phyloP scores from a whole-genome alignment of 169 alveolate genomes.

The Plasmodium adleri region DNA sequence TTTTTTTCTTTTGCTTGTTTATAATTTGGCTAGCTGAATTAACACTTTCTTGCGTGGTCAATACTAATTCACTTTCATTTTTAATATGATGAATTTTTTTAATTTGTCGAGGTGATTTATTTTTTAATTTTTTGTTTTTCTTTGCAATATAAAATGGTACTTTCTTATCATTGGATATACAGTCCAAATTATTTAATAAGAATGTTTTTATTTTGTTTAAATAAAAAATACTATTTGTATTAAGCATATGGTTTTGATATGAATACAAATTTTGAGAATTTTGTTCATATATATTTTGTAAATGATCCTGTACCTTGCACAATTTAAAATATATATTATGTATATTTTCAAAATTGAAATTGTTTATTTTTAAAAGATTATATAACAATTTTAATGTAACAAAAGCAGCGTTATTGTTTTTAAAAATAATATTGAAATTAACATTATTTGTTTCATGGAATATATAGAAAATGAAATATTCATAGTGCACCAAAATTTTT shows the following conservation, averaged over 20 bases:
- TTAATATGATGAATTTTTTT: neutral
- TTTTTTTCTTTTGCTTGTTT: too few relatives aligned
- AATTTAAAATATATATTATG: conserved; percentile 62
- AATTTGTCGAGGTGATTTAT: neutral
- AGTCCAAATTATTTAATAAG: conserved; percentile 34
- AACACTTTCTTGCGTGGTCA: neutral
- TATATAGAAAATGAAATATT: conserved; percentile 33
- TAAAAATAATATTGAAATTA: conserved; percentile 42
- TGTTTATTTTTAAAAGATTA: conserved; percentile 30
- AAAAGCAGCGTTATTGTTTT: conserved; percentile 24
- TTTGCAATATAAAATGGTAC: neutral
- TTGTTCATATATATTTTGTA: conserved; percentile 16
- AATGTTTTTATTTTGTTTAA: conserved; percentile 54
- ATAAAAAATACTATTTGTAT: conserved; percentile 8
- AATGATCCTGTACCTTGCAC: neutral
- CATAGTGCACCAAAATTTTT: conserved; percentile 28
- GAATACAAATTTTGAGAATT: neutral
- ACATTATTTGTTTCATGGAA: conserved; percentile 30
- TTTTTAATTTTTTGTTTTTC: conserved; percentile 14
- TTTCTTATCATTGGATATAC: conserved; percentile 3
- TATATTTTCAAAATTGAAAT: conserved; percentile 34
- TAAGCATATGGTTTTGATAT: conserved; percentile 13
- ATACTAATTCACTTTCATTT: too few relatives aligned
- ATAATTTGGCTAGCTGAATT: too few relatives aligned
- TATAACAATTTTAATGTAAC: conserved; percentile 50